Evolutionary conservation across 257 asterid genomes (phyloP), one percentile per base, ranked within the genome.

Genomic region (Solanum sejunctum): DNA sequence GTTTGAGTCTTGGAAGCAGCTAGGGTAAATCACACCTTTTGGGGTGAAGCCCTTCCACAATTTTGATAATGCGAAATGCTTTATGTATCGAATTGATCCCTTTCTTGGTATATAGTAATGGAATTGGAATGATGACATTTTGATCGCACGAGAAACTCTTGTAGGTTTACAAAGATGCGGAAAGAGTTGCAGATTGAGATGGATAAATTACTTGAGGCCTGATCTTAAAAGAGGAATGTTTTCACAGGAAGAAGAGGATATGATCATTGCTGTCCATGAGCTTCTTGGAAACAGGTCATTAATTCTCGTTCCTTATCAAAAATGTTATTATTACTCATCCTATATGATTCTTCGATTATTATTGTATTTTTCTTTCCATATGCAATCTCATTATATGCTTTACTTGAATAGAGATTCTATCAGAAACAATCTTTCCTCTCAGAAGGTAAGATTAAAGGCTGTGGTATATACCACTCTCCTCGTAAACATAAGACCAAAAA

Each of bases 121-220:
- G 4, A 26, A 8, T 51, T 63, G 23, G 13, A 10, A 43, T 0
- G 41, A 26, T 2, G 18, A 28, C 2, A 36, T 21, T 21, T 49
- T 36, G 3, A 8, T 15, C 2, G 21, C 8, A 39, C 39, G 5
- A 67, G 81, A 67, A 70, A 60, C 81, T 85, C 2, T 43, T 87
- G 86, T 83, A 95, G 98, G 97, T 39, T 72, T 95, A 72, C 96
- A 93, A 80, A 91, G 98, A 83, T 93, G 98, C 86, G 98, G 98
- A 71, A 94, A 94, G 87, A 94, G 98, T 78, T 94, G 98, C 63
- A 93, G 98, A 83, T 61, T 94, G 85, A 90, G 98, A 85, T 94
- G 98, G 98, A 94, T 93, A 75, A 94, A 94, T 82, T 94, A 94
- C 84, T 81, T 94, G 67, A 92, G 98, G 90, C 98, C 98, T 87